phyloP scores from a whole-genome alignment of 1,284 basidiomycete genomes.

The Ustilago loliicola region DNA sequence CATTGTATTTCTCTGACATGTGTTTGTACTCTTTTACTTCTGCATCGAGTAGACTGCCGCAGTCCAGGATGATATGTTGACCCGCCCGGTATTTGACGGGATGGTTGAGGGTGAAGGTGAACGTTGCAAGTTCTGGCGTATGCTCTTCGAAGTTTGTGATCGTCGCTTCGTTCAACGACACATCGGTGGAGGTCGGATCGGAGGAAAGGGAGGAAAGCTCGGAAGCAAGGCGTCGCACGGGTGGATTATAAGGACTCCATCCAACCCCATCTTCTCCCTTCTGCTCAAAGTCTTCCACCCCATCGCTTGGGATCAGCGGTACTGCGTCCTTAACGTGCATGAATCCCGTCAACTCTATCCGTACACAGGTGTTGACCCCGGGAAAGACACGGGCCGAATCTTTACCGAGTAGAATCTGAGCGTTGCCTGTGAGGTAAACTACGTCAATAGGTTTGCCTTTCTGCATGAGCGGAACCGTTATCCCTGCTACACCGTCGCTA shows the following conservation, averaged over 20 bases:
- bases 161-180: constrained; percentile 10
- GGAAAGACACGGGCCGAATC: constrained; percentile 24
- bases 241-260: constrained; percentile 53
- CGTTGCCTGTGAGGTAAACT: constrained; percentile 39
- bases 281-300: constrained; percentile 23
- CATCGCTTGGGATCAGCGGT: constrained; percentile 18
- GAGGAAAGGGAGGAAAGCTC: constrained; percentile 15
- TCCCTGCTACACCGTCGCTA: constrained; percentile 33
- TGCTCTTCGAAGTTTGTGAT: constrained; percentile 18
- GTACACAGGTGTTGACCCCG: constrained; percentile 24
- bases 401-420: constrained; percentile 28
- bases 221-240: constrained; percentile 25
- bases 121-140: constrained; percentile 22
- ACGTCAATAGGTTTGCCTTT: constrained; percentile 41
- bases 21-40: constrained; percentile 45
- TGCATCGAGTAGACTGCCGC: constrained; percentile 21
- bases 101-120: constrained; percentile 22
- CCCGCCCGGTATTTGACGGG: constrained; percentile 36
- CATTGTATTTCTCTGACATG: constrained; percentile 43
- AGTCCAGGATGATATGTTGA: constrained; percentile 51
- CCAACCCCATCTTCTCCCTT: constrained; percentile 32
- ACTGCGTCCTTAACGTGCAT: constrained; percentile 39
- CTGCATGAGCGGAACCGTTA: constrained; percentile 33
- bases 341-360: constrained; percentile 34
- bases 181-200: background rate